These are phyloP conservation scores for Dalbergia oliveri DNA, from an alignment of 306 rosid species.

Conservation along the genomic window DNA sequence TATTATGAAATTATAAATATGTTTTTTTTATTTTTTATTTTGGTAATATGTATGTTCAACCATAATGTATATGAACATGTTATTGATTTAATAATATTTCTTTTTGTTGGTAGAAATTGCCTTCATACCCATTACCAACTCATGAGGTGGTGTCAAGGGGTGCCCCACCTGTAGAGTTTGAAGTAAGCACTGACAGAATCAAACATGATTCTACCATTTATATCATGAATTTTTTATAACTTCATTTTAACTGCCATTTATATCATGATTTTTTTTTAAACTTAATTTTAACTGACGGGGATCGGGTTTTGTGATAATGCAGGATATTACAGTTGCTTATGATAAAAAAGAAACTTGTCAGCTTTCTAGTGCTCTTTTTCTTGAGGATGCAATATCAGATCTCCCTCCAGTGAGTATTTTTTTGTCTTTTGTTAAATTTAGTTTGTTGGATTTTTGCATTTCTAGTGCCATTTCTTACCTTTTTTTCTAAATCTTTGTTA, in stretches of 20 bases:
- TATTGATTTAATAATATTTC: not conserved
- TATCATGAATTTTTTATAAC: too few relatives aligned
- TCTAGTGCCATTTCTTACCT: constrained; percentile 11
- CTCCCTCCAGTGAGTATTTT: constrained; percentile 55
- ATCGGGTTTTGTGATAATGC: constrained; percentile 11
- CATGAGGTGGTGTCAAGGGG: constrained; percentile 56
- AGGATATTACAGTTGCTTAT: constrained; percentile 57
- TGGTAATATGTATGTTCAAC: not conserved
- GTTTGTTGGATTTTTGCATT: not conserved
- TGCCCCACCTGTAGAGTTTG: constrained; percentile 49
- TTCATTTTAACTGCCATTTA: not conserved
- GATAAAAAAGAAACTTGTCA: constrained; percentile 33
- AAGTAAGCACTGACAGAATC: constrained; percentile 42
- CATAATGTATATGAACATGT: not conserved
- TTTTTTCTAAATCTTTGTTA: not conserved
- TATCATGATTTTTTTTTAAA: too few relatives aligned
- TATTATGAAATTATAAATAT: not conserved
- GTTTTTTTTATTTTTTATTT: not conserved
- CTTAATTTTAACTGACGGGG: not conserved
- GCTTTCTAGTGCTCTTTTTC: constrained; percentile 46
- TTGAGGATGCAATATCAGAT: constrained; percentile 54
- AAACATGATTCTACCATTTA: not conserved
- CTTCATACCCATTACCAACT: constrained; percentile 62
- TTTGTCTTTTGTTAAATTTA: not conserved
- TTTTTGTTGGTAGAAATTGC: constrained; percentile 47